These are phyloP conservation scores for Ceriops zippeliana DNA, from an alignment of 345 rosid species.

Conservation along the genomic window DNA sequence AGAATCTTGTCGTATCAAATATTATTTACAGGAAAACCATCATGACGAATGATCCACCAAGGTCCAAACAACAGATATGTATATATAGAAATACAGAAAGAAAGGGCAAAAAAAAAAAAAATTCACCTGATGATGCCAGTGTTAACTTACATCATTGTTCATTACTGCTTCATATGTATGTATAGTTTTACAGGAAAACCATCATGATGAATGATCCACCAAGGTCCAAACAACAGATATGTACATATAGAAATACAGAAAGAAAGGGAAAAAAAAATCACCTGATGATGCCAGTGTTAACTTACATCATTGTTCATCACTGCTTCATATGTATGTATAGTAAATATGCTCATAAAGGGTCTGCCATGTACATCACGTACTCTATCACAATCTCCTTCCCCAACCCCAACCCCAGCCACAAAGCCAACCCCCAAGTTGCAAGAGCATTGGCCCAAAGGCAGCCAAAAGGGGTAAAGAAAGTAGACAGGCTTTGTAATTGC, in stretches of 20 bases:
- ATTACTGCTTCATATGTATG: neutral
- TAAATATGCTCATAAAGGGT: neutral
- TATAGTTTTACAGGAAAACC: neutral
- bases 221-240: too few species aligned
- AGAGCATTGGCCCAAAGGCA: neutral
- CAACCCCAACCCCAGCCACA: too few species aligned
- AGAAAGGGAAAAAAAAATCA: too few species aligned
- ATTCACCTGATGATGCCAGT: too few species aligned
- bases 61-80: too few species aligned
- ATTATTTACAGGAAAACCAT: neutral
- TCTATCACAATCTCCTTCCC: too few species aligned
- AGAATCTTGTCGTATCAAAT: neutral
- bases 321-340: neutral
- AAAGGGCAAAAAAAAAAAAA: too few species aligned
- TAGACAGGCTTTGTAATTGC: conserved; percentile 18
- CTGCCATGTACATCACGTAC: neutral
- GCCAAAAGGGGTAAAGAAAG: neutral
- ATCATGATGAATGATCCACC: neutral
- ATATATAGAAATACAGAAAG: too few species aligned
- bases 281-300: too few species aligned
- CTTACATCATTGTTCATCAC: too few species aligned
- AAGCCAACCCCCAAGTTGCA: neutral
- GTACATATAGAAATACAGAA: too few species aligned
- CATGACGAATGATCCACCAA: neutral
- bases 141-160: too few species aligned